Conservation (phyloP, 192 early-diverging fungal genomes). For the Pecoramyces ruminantium region DNA sequence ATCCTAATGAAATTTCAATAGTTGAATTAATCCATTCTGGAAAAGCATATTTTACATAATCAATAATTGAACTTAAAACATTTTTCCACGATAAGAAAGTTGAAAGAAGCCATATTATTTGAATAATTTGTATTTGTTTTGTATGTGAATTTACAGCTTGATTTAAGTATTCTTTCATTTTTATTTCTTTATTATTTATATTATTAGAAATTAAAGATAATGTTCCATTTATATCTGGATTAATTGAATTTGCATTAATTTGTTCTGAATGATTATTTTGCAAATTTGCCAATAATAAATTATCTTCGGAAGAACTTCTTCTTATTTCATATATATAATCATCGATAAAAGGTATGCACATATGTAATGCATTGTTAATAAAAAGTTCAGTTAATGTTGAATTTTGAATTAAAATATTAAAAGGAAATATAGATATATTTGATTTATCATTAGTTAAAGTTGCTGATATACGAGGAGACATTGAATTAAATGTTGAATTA, state of each 20-base stretch:
- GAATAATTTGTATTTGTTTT: neutral
- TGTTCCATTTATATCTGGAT: neutral
- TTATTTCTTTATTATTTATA: neutral
- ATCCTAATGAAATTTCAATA: neutral
- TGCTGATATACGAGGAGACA: neutral
- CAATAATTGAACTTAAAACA: neutral
- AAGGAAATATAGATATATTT: neutral
- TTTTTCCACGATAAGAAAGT: neutral
- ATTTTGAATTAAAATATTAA: neutral
- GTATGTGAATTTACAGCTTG: neutral
- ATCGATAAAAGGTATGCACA: neutral
- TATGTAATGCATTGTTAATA: neutral
- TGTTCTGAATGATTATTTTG: neutral
- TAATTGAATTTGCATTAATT: neutral
- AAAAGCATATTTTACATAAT: neutral
- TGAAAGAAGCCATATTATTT: neutral
- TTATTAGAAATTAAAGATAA: too few species aligned
- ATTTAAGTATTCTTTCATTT: neutral
- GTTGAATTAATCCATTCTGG: neutral
- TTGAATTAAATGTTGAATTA: neutral
- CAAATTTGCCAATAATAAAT: neutral
- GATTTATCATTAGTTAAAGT: neutral
- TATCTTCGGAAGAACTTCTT: neutral
- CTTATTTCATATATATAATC: neutral
- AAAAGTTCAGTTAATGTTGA: neutral